These are phyloP conservation scores for Sapria himalayana DNA, from an alignment of 345 rosid species.

Conservation along the genomic window DNA sequence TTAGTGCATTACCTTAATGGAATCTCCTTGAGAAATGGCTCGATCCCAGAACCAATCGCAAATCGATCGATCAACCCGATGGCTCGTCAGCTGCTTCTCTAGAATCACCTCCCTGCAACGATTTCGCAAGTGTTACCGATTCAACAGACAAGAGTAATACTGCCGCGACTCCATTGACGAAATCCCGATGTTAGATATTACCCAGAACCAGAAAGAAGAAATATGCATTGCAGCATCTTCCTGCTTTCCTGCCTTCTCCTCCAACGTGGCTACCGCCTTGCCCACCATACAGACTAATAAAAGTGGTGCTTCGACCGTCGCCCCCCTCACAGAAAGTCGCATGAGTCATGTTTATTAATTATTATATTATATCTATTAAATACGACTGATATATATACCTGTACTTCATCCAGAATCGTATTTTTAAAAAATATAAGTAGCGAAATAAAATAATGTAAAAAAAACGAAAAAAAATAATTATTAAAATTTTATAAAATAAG, in stretches of 20 bases:
- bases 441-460: no score
- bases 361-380: no score
- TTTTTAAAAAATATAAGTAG: no score
- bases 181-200: constrained; percentile 5
- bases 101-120: constrained; percentile 69
- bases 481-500: no score
- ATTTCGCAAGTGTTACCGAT: constrained; percentile 2
- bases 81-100: constrained; percentile 93
- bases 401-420: no score
- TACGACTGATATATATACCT: no score
- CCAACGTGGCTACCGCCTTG: no score
- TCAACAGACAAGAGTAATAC: neutral
- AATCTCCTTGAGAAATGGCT: constrained; percentile 41
- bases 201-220: constrained; percentile 92
- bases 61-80: constrained; percentile 78
- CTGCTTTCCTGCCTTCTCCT: neutral
- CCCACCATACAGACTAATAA: no score
- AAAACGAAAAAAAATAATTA: no score
- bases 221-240: constrained; percentile 86
- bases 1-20: constrained; percentile 76
- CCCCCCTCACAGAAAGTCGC: no score
- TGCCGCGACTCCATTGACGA: neutral
- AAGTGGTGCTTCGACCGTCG: no score
- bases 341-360: no score
- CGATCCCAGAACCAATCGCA: constrained; percentile 97